Percentiles rank a stretch among this genome's conserved stretches.
Evolutionary conservation across 305 asterid species (phyloP).

Genomic region (Fraxinus albicans): DNA sequence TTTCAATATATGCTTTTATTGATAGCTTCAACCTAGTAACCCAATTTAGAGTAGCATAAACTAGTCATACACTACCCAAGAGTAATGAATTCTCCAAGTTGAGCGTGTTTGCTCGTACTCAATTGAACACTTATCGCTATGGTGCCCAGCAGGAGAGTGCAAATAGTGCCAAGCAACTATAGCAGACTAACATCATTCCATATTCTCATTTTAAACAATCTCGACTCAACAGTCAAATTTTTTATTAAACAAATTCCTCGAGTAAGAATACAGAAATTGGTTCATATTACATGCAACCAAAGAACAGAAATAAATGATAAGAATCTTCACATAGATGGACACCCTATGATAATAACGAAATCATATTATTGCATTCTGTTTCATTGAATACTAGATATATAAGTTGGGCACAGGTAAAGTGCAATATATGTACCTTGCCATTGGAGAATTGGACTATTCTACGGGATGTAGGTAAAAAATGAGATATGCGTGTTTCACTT

Average conservation of each 20-base stretch:
- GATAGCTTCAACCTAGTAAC: neutral
- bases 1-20: neutral
- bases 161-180: neutral
- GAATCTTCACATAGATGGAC: neutral
- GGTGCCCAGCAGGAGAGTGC: neutral
- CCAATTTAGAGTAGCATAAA: neutral
- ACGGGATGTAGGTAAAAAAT: constrained; percentile 96
- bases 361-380: neutral
- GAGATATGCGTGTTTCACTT: constrained; percentile 88
- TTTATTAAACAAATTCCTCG: neutral
- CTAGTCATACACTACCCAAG: neutral
- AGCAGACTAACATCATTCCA: neutral
- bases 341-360: neutral
- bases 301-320: constrained; percentile 6
- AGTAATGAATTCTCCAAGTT: neutral
- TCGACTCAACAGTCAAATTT: neutral
- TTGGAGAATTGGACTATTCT: constrained; percentile 97
- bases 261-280: neutral
- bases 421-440: constrained; percentile 62
- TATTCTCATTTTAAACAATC: neutral
- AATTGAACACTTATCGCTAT: neutral
- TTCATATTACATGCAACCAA: constrained; percentile 2
- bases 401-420: neutral
- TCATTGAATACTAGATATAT: neutral
- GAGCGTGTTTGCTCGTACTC: neutral